Percentiles rank a stretch among this genome's conserved stretches.
These are phyloP conservation scores for Xylaria sp. DNA, from an alignment of 2,329 filamentous ascomycete genomes.

Conservation along the genomic window DNA sequence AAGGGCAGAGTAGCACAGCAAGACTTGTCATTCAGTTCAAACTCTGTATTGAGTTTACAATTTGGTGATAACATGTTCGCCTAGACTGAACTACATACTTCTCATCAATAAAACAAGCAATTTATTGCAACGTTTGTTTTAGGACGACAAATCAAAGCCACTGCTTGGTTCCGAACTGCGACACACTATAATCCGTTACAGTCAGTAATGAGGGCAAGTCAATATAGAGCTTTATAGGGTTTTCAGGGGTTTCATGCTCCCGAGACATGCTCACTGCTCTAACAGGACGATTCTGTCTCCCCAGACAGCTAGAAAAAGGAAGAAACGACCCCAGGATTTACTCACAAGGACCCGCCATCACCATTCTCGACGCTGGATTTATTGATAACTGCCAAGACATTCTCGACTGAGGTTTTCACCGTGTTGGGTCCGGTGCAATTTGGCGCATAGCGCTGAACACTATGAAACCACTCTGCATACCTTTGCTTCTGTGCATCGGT, in stretches of 20 bases:
- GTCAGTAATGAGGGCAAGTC: not conserved
- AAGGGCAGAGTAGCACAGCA: no score
- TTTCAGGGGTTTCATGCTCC: not conserved
- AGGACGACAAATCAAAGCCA: not conserved
- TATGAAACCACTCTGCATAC: not conserved
- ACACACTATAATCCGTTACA: not conserved
- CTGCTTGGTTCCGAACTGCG: not conserved
- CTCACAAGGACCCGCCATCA: not conserved
- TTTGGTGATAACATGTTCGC: no score
- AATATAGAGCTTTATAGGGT: not conserved
- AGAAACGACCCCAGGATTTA: not conserved
- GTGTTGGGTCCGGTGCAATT: not conserved
- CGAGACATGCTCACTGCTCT: not conserved
- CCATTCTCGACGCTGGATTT: slow-evolving; percentile 1
- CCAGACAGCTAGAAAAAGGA: not conserved
- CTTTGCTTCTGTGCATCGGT: not conserved
- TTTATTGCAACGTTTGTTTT: not conserved
- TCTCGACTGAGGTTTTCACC: not conserved
- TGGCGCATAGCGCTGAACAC: not conserved
- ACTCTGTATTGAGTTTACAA: no score
- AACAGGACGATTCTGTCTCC: not conserved
- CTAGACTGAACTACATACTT: no score
- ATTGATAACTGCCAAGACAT: not conserved
- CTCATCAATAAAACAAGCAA: no score
- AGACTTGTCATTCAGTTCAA: no score